A percentile compares a stretch with the other conserved stretches of the same genome.
Conservation (phyloP, 1,139 yeast genomes). For the Eremothecium coryli region DNA sequence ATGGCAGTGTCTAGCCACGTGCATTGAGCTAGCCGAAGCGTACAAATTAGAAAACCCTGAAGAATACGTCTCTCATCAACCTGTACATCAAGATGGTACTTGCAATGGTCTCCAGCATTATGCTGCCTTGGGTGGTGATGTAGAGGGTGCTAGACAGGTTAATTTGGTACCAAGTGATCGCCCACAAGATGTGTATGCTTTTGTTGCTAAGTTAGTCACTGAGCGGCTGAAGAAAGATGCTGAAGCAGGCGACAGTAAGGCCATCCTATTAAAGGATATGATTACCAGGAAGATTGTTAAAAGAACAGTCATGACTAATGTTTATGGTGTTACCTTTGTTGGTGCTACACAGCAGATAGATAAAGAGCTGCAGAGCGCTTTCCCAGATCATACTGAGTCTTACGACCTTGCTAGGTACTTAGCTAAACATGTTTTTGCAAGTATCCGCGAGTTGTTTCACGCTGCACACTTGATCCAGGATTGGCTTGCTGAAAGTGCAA, state of each 20-base stretch:
- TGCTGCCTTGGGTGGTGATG: constrained; percentile 95
- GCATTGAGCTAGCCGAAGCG: constrained; percentile 73
- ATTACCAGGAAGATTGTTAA: constrained; percentile 83
- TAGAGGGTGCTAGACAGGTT: constrained; percentile 90
- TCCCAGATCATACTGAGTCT: constrained; percentile 33
- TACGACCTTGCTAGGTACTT: constrained; percentile 51
- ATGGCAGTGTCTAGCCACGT: constrained; percentile 87
- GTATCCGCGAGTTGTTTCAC: constrained; percentile 75
- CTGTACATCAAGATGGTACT: constrained; percentile 96
- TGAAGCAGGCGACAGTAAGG: constrained; percentile 39
- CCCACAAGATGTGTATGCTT: constrained; percentile 86
- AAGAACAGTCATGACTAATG: constrained; percentile 98
- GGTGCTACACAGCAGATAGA: constrained; percentile 89
- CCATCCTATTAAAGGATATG: constrained; percentile 39
- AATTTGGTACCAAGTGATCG: constrained; percentile 71
- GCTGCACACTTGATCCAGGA: constrained; percentile 95
- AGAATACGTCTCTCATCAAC: constrained; percentile 66
- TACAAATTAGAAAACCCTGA: constrained; percentile 63
- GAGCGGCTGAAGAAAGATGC: constrained; percentile 53
- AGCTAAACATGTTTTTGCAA: constrained; percentile 68
- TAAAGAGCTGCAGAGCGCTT: constrained; percentile 46
- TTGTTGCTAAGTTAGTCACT: constrained; percentile 67
- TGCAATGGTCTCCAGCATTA: constrained; percentile 97
- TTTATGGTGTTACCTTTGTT: constrained; percentile 90
- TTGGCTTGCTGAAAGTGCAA: constrained; percentile 88